phyloP scores from a whole-genome alignment of 805 yeast genomes.

The Nematodospora valgi region DNA sequence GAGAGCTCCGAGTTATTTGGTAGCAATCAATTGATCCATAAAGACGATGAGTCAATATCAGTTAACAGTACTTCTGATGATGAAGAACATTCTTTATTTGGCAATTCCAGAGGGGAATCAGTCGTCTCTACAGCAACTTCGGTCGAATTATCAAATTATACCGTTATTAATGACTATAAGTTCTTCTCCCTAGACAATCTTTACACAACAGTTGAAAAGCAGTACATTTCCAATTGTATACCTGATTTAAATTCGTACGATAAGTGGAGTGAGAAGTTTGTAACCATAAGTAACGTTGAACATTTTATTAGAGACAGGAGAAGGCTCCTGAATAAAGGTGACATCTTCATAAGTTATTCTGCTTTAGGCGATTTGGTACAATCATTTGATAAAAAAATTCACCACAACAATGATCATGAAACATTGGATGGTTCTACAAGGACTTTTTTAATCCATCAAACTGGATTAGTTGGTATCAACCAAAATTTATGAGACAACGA shows the following conservation, averaged over 20 bases:
- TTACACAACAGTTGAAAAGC: slow-evolving; percentile 25
- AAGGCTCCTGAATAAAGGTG: slow-evolving; percentile 1
- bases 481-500: background rate
- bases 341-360: slow-evolving; percentile 12
- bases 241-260: slow-evolving; percentile 38
- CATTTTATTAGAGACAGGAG: slow-evolving; percentile 6
- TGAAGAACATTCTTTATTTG: slow-evolving; percentile 9
- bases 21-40: background rate
- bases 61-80: background rate
- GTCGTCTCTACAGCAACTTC: slow-evolving; percentile 3
- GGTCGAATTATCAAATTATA: background rate
- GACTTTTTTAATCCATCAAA: slow-evolving; percentile 22
- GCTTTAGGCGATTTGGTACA: slow-evolving; percentile 7
- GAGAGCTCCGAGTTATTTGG: background rate
- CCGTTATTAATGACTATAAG: slow-evolving; percentile 5
- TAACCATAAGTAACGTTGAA: slow-evolving; percentile 19
- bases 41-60: background rate
- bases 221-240: slow-evolving; percentile 35
- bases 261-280: slow-evolving; percentile 26
- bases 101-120: slow-evolving; percentile 3
- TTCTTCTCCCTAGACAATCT: slow-evolving; percentile 13
- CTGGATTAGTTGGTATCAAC: slow-evolving; percentile 18
- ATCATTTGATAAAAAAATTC: slow-evolving; percentile 9
- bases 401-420: slow-evolving; percentile 2
- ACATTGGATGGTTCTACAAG: slow-evolving; percentile 15